Evolutionary conservation across 805 yeast species (phyloP).

Genomic region (Hyphopichia homilentoma): DNA sequence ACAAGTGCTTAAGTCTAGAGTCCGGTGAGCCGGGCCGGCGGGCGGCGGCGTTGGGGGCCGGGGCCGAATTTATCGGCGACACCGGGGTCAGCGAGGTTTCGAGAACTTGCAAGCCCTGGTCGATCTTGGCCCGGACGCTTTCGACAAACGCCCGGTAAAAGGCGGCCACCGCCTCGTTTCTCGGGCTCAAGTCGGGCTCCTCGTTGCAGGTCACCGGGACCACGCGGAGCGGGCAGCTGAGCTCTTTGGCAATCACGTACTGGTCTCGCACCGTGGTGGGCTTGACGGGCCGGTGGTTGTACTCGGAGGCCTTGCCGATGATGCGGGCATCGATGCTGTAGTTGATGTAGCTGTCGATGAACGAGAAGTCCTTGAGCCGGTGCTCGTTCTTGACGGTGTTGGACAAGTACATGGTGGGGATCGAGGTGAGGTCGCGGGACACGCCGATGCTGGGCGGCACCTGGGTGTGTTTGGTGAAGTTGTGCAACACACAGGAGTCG

Average conservation of each 20-base stretch:
- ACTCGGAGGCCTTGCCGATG: slow-evolving; percentile 37
- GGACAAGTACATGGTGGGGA: slow-evolving; percentile 21
- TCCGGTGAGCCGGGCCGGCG: slow-evolving; percentile 1
- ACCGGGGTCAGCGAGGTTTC: background rate
- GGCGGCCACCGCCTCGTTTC: slow-evolving; percentile 16
- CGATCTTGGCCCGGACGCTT: slow-evolving; percentile 24
- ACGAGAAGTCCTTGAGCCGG: slow-evolving; percentile 29
- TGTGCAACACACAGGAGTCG: slow-evolving; percentile 35
- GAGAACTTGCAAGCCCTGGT: slow-evolving; percentile 15
- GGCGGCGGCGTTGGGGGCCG: slow-evolving; percentile 1
- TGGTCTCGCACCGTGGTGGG: slow-evolving; percentile 16
- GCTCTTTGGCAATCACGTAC: slow-evolving; percentile 36
- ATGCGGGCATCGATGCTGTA: slow-evolving; percentile 39
- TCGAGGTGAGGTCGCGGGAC: slow-evolving; percentile 16
- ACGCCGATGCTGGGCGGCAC: slow-evolving; percentile 37
- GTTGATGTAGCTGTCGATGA: slow-evolving; percentile 30
- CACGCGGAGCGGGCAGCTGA: slow-evolving; percentile 29
- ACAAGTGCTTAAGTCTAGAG: slow-evolving; percentile 29
- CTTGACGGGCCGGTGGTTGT: slow-evolving; percentile 15
- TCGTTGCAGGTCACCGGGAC: slow-evolving; percentile 24
- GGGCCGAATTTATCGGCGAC: background rate
- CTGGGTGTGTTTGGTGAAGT: slow-evolving; percentile 29
- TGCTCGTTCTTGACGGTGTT: slow-evolving; percentile 12
- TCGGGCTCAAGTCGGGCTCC: slow-evolving; percentile 7
- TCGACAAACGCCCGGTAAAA: slow-evolving; percentile 33